Evolutionary conservation across 805 yeast species (phyloP), one percentile per base, ranked within the genome.

Genomic region (Kuraishia ogatae): DNA sequence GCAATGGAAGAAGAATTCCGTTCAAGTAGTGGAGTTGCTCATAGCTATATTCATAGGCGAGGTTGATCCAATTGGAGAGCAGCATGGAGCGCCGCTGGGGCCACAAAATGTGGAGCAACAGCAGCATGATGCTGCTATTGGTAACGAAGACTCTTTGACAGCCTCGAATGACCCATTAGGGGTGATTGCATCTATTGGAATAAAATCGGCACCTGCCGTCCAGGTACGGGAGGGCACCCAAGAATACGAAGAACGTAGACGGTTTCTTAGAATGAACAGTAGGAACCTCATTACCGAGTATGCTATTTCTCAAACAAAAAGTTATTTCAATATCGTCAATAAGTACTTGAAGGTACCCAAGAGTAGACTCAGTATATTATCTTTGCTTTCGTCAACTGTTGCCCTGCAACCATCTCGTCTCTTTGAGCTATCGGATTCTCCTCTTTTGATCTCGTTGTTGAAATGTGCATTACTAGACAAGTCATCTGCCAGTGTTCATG

Each of bases 221-320:
- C 43, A 35, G 17, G 43, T 11, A 13, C 43, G 13, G 17, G 17
- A 8, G 4, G 43, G 43, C 4, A 35, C 43, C n/a, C 78, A 72
- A 21, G 71, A 66, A 24, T 64, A 66, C 29, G 76, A 71, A 52
- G 89, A 84, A 62, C 66, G 85, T 17, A 60, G 69, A 17, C 65
- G 87, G 35, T 81, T 78, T 57, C 70, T 79, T 8, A 69, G 71
- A 48, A 65, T 65, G 54, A 82, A 82, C 60, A 73, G 80, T 53
- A 64, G 71, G 13, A 56, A 56, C 1, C 53, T 81, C 20, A 63
- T 83, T 13, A 60, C 64, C 1, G 71, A 69, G n/a, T 79, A 71
- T 66, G 83, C 79, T 1, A 60, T 66, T n/a, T 63, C 64, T 29
- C 61, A 73, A 46, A 70, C 81, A 0, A 60, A 57, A 48, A 61